Evolutionary conservation across 257 asterid species (phyloP).

Genomic region (Paulownia fortunei): DNA sequence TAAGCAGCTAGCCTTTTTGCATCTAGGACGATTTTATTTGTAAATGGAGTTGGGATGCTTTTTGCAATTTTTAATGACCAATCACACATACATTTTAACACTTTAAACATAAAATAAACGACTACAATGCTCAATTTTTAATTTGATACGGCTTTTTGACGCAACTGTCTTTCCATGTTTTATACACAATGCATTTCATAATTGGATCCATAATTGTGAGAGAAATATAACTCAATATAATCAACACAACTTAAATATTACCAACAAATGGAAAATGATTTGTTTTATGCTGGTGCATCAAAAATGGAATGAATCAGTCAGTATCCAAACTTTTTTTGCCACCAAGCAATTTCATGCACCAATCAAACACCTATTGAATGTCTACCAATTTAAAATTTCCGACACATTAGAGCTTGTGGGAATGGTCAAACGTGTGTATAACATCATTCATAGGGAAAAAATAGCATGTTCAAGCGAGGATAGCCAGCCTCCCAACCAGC

Average conservation of each 20-base stretch:
- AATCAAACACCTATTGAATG: too few relatives aligned
- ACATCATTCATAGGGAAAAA: background rate
- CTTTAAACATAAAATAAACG: background rate
- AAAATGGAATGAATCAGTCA: background rate
- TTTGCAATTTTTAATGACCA: background rate
- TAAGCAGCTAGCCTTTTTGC: background rate
- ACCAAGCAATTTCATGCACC: background rate
- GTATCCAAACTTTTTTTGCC: too few relatives aligned
- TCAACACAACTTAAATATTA: too few relatives aligned
- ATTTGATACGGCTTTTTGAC: too few relatives aligned
- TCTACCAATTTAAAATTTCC: background rate
- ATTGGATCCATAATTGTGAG: too few relatives aligned
- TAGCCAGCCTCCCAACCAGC: background rate
- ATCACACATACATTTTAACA: background rate
- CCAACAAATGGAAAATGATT: too few relatives aligned
- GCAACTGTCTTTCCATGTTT: background rate
- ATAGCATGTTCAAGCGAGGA: background rate
- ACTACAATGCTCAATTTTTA: too few relatives aligned
- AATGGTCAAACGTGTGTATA: background rate
- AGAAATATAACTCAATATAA: too few relatives aligned
- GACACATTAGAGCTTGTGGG: background rate
- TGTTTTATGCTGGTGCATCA: too few relatives aligned
- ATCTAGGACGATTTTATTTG: background rate
- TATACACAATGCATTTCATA: background rate
- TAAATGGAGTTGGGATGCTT: background rate